Evolutionary conservation across 768 basidiomycete genomes (phyloP), one percentile per base, ranked within the genome.

Genomic region (Amanita rubescens): DNA sequence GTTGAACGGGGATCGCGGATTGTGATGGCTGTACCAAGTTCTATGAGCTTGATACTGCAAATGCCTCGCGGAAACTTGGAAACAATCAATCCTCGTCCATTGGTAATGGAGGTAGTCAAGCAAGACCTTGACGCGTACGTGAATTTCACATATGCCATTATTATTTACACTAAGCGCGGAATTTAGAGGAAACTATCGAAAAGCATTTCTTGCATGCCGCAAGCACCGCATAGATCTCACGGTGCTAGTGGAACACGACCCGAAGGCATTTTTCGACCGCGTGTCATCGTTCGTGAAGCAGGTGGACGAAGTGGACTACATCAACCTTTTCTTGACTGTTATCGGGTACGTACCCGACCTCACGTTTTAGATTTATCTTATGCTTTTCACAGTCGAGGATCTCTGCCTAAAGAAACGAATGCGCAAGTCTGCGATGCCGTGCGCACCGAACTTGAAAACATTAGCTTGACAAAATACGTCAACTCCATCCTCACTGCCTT

Each of bases 61-160:
- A 98, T 98, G 95, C 96, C 95, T 0, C 73, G 96, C 58, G 96
- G 96, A 1, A 98, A 98, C 68, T 64, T 99, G 56, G 96, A 99
- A 71, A 97, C 93, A 1, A 85, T 99, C 49, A 91, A 87, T 61
- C 96, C 96, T 3, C 75, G 96, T 39, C 89, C 94, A 11, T 68
- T 99, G 60, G 94, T 97, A 15, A 82, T 96, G 75, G 79, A 85
- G 53, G 85, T 91, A 5, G 85, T 98, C 1, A 78, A 80, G 48
- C 74, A 79, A 49, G 88, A 94, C 63, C 71, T 97, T 5, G 76
- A 86, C 34, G 71, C 68, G 94, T 92, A 61, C 61, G 84, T 25
- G 4, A 14, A 24, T 37, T 39, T 14, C 30, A 22, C 10, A 32
- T 25, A 8, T 30, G 15, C 14, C 33, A n/a, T 49, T 5, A 1